A percentile compares a stretch with the other conserved stretches of the same genome.
Evolutionary conservation across 208 protist species (phyloP).

Genomic region (Wallacemonas sp.): DNA sequence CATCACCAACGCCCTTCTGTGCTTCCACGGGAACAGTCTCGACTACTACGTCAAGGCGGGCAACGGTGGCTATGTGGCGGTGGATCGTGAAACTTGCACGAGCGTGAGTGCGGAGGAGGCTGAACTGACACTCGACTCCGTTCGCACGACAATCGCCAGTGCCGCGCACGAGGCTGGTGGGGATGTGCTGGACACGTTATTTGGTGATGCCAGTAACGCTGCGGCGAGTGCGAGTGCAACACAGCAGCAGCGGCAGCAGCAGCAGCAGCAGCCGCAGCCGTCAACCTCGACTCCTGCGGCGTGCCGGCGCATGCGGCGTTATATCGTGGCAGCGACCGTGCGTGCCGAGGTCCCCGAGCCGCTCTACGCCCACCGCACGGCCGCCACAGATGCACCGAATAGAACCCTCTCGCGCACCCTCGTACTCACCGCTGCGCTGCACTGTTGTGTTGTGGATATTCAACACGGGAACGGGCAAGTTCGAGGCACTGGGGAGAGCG

Average conservation of each 20-base stretch:
- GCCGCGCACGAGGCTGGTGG: background rate
- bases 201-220: background rate
- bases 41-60: slow-evolving; percentile 57
- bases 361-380: background rate
- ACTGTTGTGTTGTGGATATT: slow-evolving; percentile 14
- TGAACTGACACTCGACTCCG: background rate
- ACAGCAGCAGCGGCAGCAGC: background rate
- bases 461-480: slow-evolving; percentile 5
- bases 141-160: background rate
- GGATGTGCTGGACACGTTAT: slow-evolving; percentile 8
- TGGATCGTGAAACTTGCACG: slow-evolving; percentile 37
- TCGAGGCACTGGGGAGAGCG: no score
- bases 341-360: slow-evolving; percentile 9
- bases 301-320: slow-evolving; percentile 4
- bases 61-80: slow-evolving; percentile 70
- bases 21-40: slow-evolving; percentile 45
- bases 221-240: background rate
- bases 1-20: slow-evolving; percentile 56
- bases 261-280: background rate
- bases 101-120: slow-evolving; percentile 16
- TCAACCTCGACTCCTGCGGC: background rate
- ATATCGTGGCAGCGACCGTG: slow-evolving; percentile 2
- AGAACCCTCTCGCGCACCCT: slow-evolving; percentile 14
- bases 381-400: background rate
- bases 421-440: slow-evolving; percentile 1